These are phyloP conservation scores for Closterium sp. DNA, from an alignment of 139 green algal species.

Conservation along the genomic window DNA sequence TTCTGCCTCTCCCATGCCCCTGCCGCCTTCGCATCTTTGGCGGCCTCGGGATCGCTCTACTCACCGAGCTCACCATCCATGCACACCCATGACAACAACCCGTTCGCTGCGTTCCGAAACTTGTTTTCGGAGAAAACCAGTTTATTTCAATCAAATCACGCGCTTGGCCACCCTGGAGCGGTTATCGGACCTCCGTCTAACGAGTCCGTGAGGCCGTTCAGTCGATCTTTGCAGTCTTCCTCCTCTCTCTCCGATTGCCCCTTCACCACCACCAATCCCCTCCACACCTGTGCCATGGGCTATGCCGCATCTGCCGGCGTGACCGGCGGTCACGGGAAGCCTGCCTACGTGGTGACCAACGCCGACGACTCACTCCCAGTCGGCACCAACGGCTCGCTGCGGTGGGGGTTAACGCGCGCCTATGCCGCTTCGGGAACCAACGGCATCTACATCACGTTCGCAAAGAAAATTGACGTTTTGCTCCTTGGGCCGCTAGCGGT, in stretches of 20 bases:
- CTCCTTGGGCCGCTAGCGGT: not conserved
- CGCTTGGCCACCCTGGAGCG: no score
- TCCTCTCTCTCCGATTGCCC: constrained; percentile 1
- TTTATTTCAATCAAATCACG: not conserved
- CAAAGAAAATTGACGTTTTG: not conserved
- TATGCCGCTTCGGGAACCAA: not conserved
- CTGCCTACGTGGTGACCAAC: not conserved
- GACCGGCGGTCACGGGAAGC: not conserved
- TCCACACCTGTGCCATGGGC: constrained; percentile 13
- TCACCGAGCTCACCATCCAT: not conserved
- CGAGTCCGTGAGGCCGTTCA: not conserved
- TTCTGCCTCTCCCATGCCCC: not conserved
- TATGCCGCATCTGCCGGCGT: not conserved
- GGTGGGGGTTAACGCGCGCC: not conserved
- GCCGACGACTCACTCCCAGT: not conserved
- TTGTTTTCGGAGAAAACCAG: not conserved
- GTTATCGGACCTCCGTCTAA: not conserved
- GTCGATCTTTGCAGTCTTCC: not conserved
- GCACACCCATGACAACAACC: not conserved
- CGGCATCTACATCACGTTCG: constrained; percentile 13
- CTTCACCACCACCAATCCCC: not conserved
- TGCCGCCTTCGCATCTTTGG: not conserved
- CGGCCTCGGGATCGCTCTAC: not conserved
- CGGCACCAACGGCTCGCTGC: not conserved
- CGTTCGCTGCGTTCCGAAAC: not conserved